Base-by-base conservation (phyloP, 176 grass and related monocot genomes). In the Poa annua region DNA sequence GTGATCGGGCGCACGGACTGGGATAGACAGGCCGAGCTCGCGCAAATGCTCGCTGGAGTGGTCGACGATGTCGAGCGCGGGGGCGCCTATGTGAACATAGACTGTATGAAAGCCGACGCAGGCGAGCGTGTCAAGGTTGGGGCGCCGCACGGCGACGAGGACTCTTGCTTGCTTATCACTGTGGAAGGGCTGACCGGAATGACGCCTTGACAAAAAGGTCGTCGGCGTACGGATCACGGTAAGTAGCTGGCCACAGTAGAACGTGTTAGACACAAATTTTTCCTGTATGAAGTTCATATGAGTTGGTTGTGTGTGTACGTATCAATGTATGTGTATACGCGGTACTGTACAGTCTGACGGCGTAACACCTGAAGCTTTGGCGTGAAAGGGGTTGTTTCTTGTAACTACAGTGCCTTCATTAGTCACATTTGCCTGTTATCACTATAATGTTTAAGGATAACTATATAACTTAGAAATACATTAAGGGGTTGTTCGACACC, bases 1-100 rank as follows among this genome's bases (percentile, higher is more conserved):
- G 85, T 92, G 33, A 94, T 99, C 66, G 26, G 57, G 22, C 81
- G 74, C 16, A 96, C 93, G 32, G 74, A 99, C 83, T 99, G 97
- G 97, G 54, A 26, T 6, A 26, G 51, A 11, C 91, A 99, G 76
- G 89, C 93, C 21, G 78, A 86, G 52, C 87, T 89, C 13, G 91
- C 97, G 20, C 77, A 89, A 51, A 72, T 87, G 80, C 91, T 99
- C 41, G 92, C 93, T 32, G 91, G 89, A 14, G 85, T 85, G 16
- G 24, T n/a, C 15, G 53, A 59, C 13, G 75, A 80, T 39, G 11
- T 64, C 34, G 35, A 17, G 12, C 32, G 5, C 5, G 69, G 26
- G 5, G 22, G 70, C 14, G 60, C 13, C 13, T 41, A 73, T 75
- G 80, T 88, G 42, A 76, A 77, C 21, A 53, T 44, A 62, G 62